Percentiles rank a stretch among this genome's conserved stretches.
Evolutionary conservation across 768 basidiomycete species (phyloP).

Genomic region (Tulasnella calospora): DNA sequence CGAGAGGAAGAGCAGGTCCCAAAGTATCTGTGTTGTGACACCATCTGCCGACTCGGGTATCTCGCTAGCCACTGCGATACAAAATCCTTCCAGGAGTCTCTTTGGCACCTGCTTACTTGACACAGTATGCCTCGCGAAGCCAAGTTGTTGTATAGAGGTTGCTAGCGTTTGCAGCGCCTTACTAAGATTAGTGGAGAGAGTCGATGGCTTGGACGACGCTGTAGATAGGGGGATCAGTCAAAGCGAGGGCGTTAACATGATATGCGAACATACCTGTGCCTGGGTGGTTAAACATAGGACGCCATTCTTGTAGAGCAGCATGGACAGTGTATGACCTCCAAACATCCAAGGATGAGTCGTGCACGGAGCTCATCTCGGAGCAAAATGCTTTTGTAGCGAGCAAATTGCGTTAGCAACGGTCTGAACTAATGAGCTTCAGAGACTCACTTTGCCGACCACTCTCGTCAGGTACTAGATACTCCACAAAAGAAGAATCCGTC

Average conservation of each 20-base stretch:
- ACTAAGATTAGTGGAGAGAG: slow-evolving; percentile 53
- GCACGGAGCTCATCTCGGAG: slow-evolving; percentile 40
- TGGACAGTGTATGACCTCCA: slow-evolving; percentile 49
- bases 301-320: slow-evolving; percentile 7
- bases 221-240: slow-evolving; percentile 26
- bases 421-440: background rate
- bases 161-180: slow-evolving; percentile 53
- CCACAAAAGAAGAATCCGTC: slow-evolving; percentile 24
- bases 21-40: slow-evolving; percentile 11
- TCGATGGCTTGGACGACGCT: slow-evolving; percentile 32
- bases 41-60: slow-evolving; percentile 31
- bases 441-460: background rate
- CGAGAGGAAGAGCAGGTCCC: slow-evolving; percentile 39
- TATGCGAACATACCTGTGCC: background rate
- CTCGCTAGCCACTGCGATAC: slow-evolving; percentile 3
- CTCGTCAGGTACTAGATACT: slow-evolving; percentile 15
- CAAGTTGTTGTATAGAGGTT: slow-evolving; percentile 52
- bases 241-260: background rate
- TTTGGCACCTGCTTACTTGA: slow-evolving; percentile 34
- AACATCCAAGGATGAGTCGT: slow-evolving; percentile 46
- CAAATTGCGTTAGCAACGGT: too few relatives aligned
- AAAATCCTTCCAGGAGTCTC: slow-evolving; percentile 39
- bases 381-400: slow-evolving; percentile 47
- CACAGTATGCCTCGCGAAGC: slow-evolving; percentile 39
- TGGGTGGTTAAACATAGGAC: background rate